Conservation (phyloP, 768 basidiomycete species). For the Cystobasidium tubakii region DNA sequence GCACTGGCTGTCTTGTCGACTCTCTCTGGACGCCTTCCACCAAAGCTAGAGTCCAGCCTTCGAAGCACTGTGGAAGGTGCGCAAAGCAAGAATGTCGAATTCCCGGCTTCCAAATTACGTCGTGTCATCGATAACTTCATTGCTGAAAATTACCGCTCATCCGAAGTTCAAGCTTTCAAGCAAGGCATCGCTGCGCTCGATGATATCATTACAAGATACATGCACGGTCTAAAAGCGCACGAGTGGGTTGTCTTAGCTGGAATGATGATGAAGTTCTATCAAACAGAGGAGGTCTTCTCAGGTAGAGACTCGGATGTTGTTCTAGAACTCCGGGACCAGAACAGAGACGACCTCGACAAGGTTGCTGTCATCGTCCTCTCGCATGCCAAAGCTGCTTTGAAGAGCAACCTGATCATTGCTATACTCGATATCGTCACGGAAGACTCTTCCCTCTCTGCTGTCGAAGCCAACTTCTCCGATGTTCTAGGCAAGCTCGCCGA, state of each 20-base stretch:
- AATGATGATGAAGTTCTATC: conserved; percentile 70
- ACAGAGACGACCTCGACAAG: conserved; percentile 86
- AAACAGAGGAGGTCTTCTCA: conserved; percentile 85
- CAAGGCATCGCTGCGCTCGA: conserved; percentile 61
- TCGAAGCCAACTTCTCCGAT: conserved; percentile 67
- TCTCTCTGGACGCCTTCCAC: conserved; percentile 85
- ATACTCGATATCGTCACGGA: conserved; percentile 85
- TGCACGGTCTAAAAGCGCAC: conserved; percentile 75
- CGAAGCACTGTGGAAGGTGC: conserved; percentile 70
- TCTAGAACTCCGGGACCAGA: conserved; percentile 76
- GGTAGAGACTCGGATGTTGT: conserved; percentile 91
- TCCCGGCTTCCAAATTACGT: conserved; percentile 79
- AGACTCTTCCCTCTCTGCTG: conserved; percentile 67
- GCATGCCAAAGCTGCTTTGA: conserved; percentile 90
- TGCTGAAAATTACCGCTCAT: conserved; percentile 69
- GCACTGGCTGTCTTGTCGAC: conserved; percentile 73
- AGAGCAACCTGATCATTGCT: conserved; percentile 76
- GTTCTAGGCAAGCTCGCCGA: conserved; percentile 74
- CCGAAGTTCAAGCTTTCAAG: conserved; percentile 75
- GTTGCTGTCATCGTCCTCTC: conserved; percentile 81
- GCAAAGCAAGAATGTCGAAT: conserved; percentile 67
- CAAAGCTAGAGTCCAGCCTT: conserved; percentile 80
- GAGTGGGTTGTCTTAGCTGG: conserved; percentile 71
- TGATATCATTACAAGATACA: conserved; percentile 71
- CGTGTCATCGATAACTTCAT: conserved; percentile 79